Conservation (phyloP, 176 grass and related monocot genomes). For the Cocos nucifera region DNA sequence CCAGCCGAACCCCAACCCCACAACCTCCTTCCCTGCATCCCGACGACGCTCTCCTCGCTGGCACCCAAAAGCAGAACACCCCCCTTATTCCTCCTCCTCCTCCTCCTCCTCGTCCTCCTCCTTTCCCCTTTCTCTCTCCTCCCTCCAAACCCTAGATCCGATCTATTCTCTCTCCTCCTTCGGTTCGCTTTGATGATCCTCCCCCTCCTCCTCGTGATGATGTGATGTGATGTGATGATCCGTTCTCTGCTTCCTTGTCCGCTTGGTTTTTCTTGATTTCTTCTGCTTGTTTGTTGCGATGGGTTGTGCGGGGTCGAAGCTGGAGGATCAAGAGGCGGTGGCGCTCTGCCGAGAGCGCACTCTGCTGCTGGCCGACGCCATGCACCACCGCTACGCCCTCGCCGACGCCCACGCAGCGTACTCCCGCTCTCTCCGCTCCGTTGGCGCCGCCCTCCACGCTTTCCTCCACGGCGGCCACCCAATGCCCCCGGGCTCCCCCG, state of each 20-base stretch:
- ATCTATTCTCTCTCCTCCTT: not conserved
- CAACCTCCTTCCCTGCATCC: conserved; percentile 17
- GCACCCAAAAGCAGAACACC: conserved; percentile 4
- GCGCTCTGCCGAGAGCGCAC: conserved; percentile 51
- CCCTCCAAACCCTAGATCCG: conserved; percentile 36
- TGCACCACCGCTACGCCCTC: conserved; percentile 62
- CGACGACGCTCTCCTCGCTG: conserved; percentile 47
- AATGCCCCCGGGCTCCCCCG: conserved; percentile 32
- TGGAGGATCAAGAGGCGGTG: conserved; percentile 68
- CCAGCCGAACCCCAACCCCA: conserved; percentile 11
- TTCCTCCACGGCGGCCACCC: conserved; percentile 44
- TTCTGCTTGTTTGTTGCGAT: conserved; percentile 20
- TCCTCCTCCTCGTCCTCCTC: conserved; percentile 7
- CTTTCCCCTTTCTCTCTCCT: conserved; percentile 21
- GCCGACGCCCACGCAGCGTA: conserved; percentile 84
- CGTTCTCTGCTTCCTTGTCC: not conserved
- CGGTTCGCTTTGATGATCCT: not conserved
- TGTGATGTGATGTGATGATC: no score
- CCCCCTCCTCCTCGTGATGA: no score
- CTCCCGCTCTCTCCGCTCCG: conserved; percentile 35
- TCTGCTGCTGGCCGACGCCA: conserved; percentile 47
- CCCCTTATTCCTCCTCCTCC: conserved; percentile 25
- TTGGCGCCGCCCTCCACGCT: conserved; percentile 41
- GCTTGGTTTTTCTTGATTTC: not conserved
- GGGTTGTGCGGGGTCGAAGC: conserved; percentile 82